These are phyloP conservation scores for Forsythia suspensa DNA, from an alignment of 257 asterid genomes.

Conservation along the genomic window DNA sequence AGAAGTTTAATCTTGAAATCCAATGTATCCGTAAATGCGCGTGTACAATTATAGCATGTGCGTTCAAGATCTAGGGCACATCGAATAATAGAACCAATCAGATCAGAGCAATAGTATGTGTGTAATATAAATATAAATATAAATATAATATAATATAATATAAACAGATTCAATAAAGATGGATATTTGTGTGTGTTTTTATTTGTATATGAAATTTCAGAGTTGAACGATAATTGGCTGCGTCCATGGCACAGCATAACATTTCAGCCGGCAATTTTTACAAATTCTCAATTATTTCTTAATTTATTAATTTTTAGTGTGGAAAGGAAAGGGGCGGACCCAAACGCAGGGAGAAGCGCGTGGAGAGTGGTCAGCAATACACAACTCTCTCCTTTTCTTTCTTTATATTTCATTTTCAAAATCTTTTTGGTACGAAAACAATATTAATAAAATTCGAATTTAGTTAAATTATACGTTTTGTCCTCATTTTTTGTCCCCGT, in stretches of 20 bases:
- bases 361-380: not conserved
- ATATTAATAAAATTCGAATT: too few species aligned
- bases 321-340: not conserved
- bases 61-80: not conserved
- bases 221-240: constrained; percentile 33
- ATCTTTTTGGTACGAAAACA: too few species aligned
- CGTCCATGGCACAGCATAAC: constrained; percentile 29
- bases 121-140: not conserved
- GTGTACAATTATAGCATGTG: not conserved
- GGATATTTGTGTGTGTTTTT: constrained; percentile 19
- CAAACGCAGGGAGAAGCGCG: not conserved
- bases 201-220: constrained; percentile 22
- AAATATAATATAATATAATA: not conserved
- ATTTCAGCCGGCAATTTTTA: constrained; percentile 36
- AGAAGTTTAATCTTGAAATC: not conserved
- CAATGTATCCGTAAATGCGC: not conserved
- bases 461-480: too few species aligned
- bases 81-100: not conserved
- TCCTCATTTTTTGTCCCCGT: too few species aligned
- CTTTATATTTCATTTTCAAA: too few species aligned
- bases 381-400: too few species aligned
- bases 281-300: not conserved
- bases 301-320: not conserved
- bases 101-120: constrained; percentile 17
- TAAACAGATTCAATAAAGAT: constrained; percentile 14